Percentiles rank a stretch among this genome's conserved stretches.
These are phyloP conservation scores for Harringtonia lauricola DNA, from an alignment of 2,329 filamentous ascomycete species.

Conservation along the genomic window DNA sequence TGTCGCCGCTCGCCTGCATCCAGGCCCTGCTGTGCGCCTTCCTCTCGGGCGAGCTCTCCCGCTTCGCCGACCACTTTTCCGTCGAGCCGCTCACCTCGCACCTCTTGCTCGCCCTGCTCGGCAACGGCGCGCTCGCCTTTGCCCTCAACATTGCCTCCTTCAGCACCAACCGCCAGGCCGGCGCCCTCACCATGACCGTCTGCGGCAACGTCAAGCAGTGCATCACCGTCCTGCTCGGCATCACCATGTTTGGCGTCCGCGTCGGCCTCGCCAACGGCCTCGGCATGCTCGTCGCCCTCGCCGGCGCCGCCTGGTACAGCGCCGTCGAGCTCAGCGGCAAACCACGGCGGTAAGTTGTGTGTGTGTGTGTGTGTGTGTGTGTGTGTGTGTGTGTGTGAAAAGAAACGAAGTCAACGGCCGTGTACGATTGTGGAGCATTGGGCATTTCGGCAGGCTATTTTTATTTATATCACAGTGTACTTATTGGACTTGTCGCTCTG, in stretches of 20 bases:
- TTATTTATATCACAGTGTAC: too few species aligned
- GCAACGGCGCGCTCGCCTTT: constrained; percentile 44
- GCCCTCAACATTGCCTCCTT: constrained; percentile 46
- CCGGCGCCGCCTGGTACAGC: constrained; percentile 46
- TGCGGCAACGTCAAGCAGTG: constrained; percentile 49
- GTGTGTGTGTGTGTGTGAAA: too few species aligned
- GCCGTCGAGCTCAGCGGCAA: constrained; percentile 34
- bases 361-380: too few species aligned
- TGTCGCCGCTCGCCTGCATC: constrained; percentile 48
- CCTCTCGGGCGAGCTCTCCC: constrained; percentile 38
- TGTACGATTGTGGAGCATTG: too few species aligned
- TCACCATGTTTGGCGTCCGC: constrained; percentile 38
- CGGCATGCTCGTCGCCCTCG: constrained; percentile 42
- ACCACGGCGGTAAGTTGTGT: not conserved
- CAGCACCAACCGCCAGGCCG: constrained; percentile 45
- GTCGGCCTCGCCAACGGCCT: constrained; percentile 42
- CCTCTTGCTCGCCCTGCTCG: constrained; percentile 26
- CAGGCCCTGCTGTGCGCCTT: constrained; percentile 42
- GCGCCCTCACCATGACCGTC: constrained; percentile 48
- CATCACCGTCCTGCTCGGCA: constrained; percentile 42
- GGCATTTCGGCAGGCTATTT: too few species aligned
- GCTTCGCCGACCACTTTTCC: constrained; percentile 24
- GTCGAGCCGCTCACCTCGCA: constrained; percentile 22
- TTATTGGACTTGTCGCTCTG: too few species aligned
- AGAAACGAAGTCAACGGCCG: too few species aligned